Base-by-base conservation (phyloP, 1,284 basidiomycete genomes). In the Schizophyllum amplum region DNA sequence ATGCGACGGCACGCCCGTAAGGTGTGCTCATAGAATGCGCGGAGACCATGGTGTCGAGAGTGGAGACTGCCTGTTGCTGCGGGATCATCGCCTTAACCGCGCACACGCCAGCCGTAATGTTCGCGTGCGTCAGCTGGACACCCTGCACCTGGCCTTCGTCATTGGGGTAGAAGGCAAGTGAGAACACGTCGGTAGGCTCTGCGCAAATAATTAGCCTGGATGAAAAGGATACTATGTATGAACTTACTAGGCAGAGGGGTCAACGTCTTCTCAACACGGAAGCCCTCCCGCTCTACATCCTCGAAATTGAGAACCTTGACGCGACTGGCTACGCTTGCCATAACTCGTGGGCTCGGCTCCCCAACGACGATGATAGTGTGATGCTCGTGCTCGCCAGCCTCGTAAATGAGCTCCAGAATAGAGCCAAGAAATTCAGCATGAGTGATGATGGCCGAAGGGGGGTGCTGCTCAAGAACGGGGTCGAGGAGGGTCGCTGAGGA, bases 81-180 rank as follows among this genome's bases (percentile, higher is more conserved):
- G 90, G 87, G 54, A 92, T 77, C 24, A 91, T 68, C 4, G 80
- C 76, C 51, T 84, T 82, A 21, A 79, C 75, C 3, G 86, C 86
- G 1, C 86, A 80, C n/a, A 90, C 84, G 50, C 86, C 90, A 11
- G 90, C 86, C 1, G 87, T 91, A 57, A 91, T 67, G 61, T 90
- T 90, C 64, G 87, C 80, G 65, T 92, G 89, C 0, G 87, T 88
- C 48, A 92, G 71, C 57, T 84, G 83, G 5, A 79, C 79, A 25
- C 79, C 85, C 59, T 79, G 79, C 6, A 86, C n/a, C n/a, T n/a
- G 74, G 27, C 84, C 83, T 17, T 75, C 69, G 1, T 75, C 73
- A 57, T 76, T 69, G 11, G 48, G 24, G 63, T 78, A 87, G 72
- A 87, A 88, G 0, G 83, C 78, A 4, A 89, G 76, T 3, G 84